Evolutionary conservation across 805 yeast genomes (phyloP), one percentile per base, ranked within the genome.

Genomic region (Ogataea haglerorum): DNA sequence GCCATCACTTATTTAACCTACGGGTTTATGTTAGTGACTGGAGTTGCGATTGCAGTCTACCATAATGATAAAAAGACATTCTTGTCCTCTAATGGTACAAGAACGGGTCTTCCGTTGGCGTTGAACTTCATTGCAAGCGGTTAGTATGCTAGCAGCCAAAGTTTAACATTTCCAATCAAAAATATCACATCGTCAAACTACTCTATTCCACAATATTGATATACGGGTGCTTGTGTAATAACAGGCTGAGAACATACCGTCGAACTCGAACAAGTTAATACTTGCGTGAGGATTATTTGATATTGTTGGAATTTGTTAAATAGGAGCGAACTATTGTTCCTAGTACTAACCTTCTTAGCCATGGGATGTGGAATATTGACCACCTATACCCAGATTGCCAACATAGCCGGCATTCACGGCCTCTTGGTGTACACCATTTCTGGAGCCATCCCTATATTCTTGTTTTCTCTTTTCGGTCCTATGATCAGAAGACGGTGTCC

Each of bases 71-170:
- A 69, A 31, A 69, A 72, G 29, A 73, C 79, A 5, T 90, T 85
- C 56, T 64, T 89, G 40, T 73, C 89, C 2, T 81, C 90, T 3
- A 86, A 89, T 64, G 82, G 93, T 10, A 79, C 95, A 1, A 90
- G 85, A 53, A 71, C 71, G 31, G 95, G 88, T 19, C 24, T 87
- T 12, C 95, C 96, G 1, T 67, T 90, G 52, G 85, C 96, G 2
- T 69, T 90, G 45, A 90, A 90, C 61, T 90, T 90, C 59, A 78
- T 90, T 40, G 97, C 97, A 36, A 81, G 95, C 51, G 95, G 95
- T 76, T 70, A 68, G 85, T 82, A 62, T 58, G 39, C 35, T 30
- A 15, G 36, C 23, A 25, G 36, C 34, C 12, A 27, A 27, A 16
- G 42, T 38, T 38, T 28, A 38, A 33, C 42, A 34, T 39, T 48